A percentile compares a stretch with the other conserved stretches of the same genome.
Evolutionary conservation across 2,329 filamentous ascomycete genomes (phyloP).

Genomic region (Drechslerella coelobrocha): DNA sequence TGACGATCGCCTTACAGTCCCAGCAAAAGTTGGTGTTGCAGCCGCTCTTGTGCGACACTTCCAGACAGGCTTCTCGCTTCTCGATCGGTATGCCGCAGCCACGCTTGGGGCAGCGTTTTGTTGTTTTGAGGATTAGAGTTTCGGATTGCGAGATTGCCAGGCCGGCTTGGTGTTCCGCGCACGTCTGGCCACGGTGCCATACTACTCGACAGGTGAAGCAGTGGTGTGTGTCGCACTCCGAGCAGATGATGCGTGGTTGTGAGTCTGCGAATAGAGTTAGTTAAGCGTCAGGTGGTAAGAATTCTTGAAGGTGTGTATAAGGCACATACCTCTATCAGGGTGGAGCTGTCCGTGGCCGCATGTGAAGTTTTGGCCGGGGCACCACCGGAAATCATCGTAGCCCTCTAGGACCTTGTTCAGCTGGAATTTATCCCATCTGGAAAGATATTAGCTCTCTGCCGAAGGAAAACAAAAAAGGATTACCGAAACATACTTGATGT

Average conservation of each 20-base stretch:
- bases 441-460: slow-evolving; percentile 1
- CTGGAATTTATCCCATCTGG: slow-evolving; percentile 47
- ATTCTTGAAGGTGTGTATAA: neutral
- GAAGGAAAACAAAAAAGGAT: neutral
- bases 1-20: slow-evolving; percentile 46
- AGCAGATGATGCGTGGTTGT: slow-evolving; percentile 44
- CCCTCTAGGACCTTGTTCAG: slow-evolving; percentile 38
- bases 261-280: slow-evolving; percentile 5
- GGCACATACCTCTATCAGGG: slow-evolving; percentile 22
- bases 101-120: slow-evolving; percentile 37
- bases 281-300: neutral
- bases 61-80: slow-evolving; percentile 40
- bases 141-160: slow-evolving; percentile 39
- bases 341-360: slow-evolving; percentile 45
- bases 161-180: slow-evolving; percentile 30
- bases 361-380: slow-evolving; percentile 34
- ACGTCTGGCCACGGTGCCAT: slow-evolving; percentile 38
- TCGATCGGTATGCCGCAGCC: slow-evolving; percentile 44
- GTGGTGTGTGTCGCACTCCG: slow-evolving; percentile 44
- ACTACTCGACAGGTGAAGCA: slow-evolving; percentile 41
- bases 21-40: slow-evolving; percentile 49
- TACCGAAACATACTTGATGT: slow-evolving; percentile 27
- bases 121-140: slow-evolving; percentile 44
- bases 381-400: slow-evolving; percentile 49
- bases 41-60: slow-evolving; percentile 40